phyloP scores from a whole-genome alignment of 257 asterid species.

The Echium plantagineum region DNA sequence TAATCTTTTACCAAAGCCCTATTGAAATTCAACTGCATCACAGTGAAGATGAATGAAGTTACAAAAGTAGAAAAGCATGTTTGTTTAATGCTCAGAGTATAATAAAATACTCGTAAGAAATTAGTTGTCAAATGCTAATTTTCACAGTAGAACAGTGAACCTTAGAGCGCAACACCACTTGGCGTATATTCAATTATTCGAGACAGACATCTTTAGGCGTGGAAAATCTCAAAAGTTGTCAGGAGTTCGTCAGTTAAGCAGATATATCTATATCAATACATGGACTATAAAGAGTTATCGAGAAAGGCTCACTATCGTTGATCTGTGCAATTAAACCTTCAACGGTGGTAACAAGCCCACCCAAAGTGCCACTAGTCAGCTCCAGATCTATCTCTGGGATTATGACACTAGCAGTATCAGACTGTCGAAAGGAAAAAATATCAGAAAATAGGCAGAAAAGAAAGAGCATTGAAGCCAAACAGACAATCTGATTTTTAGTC shows the following conservation, averaged over 20 bases:
- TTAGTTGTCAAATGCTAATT: no score
- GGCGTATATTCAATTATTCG: no score
- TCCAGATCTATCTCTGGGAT: constrained; percentile 88
- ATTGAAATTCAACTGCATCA: neutral
- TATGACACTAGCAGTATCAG: constrained; percentile 72
- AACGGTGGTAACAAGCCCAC: constrained; percentile 87
- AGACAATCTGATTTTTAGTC: neutral
- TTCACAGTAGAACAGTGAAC: no score
- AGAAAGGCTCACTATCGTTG: constrained; percentile 58
- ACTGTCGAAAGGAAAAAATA: constrained; percentile 22
- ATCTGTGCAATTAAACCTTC: constrained; percentile 87
- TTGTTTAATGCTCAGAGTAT: no score
- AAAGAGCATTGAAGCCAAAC: neutral
- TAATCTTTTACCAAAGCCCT: neutral
- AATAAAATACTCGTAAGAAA: no score
- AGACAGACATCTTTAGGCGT: no score
- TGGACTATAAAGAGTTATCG: neutral
- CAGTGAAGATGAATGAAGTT: neutral
- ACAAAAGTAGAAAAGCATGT: neutral
- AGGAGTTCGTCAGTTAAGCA: no score
- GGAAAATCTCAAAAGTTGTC: no score
- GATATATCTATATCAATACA: neutral
- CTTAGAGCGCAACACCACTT: no score
- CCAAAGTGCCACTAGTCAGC: constrained; percentile 76
- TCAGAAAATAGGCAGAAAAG: constrained; percentile 3